Evolutionary conservation across 2,329 filamentous ascomycete species (phyloP).

Genomic region (Trichoderma sp.): DNA sequence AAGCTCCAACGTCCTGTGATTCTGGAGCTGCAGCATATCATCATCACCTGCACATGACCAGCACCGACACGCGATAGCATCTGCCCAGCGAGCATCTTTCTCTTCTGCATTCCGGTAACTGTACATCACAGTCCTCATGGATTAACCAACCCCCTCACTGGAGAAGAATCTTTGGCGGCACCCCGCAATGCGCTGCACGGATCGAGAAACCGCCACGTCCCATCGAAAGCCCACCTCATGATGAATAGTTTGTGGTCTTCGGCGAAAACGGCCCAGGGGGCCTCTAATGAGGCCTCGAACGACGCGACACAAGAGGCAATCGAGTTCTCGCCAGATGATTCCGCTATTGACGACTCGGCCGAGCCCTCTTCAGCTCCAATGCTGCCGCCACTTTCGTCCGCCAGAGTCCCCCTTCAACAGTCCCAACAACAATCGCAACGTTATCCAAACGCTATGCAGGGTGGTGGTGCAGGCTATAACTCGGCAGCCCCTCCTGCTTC

Average conservation of each 20-base stretch:
- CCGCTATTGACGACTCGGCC: conserved; percentile 41
- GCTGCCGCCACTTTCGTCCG: conserved; percentile 32
- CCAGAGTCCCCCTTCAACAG: conserved; percentile 24
- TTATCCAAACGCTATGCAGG: neutral
- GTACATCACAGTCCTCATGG: neutral
- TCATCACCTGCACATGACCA: conserved; percentile 15
- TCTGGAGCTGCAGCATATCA: conserved; percentile 12
- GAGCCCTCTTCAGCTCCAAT: conserved; percentile 39
- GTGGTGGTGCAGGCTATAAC: neutral
- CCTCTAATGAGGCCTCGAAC: conserved; percentile 42
- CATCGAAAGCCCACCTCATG: conserved; percentile 34
- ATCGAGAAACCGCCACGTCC: conserved; percentile 21
- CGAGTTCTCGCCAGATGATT: conserved; percentile 33
- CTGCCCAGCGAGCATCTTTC: neutral
- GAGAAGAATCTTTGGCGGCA: conserved; percentile 13
- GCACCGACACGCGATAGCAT: neutral
- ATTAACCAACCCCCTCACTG: neutral
- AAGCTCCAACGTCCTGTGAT: conserved; percentile 3
- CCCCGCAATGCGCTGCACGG: conserved; percentile 28
- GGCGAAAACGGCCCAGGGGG: conserved; percentile 41
- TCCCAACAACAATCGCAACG: conserved; percentile 21
- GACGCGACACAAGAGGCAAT: conserved; percentile 40
- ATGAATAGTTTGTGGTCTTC: conserved; percentile 52
- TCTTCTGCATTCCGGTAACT: neutral
- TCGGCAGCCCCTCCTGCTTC: neutral